Evolutionary conservation across 1,139 yeast genomes (phyloP), one percentile per base, ranked within the genome.

Genomic region (Pneumocystis murina): DNA sequence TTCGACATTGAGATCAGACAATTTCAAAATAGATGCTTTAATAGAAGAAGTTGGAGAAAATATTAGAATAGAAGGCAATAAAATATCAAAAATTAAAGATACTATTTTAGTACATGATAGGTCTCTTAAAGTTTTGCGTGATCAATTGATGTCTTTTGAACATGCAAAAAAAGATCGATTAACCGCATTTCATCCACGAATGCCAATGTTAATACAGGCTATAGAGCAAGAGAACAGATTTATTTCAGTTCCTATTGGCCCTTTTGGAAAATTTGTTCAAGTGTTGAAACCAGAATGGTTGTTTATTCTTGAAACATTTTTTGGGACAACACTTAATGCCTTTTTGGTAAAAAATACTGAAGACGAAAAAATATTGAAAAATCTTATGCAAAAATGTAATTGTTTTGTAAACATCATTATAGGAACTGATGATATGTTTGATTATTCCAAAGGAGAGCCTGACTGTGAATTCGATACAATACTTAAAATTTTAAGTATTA

Each of bases 161-260:
- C 65, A 66, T 14, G 70, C 69, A 28, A 74, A 64, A 24, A 66
- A 57, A 4, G 68, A 70, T 64, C 69, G 70, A 17, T 43, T 72
- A 16, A 64, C 67, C 1, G 81, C 84, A 0, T 86, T 82, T 79
- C 84, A 82, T 4, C 65, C 68, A 0, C 74, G 74, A 17, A 79
- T 84, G 73, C 75, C 72, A 30, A 62, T 65, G 0, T 74, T 83
- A 6, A 69, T 85, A 10, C 68, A 70, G 1, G 81, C 75, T 1
- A 81, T 87, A 14, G 68, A 71, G 7, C 65, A 70, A 59, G 66
- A 71, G 33, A 55, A 68, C 60, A 41, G 71, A 63, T 75, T 87
- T 79, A 77, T 76, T 28, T 68, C 72, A 1, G 70, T 69, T 30
- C 95, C 95, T 0, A 73, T 87, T n/a, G 98, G 98, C 0, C 99